Percentiles rank a stretch among this genome's conserved stretches.
phyloP scores from a whole-genome alignment of 106 monocot species.

The Dendrobium huoshanense region DNA sequence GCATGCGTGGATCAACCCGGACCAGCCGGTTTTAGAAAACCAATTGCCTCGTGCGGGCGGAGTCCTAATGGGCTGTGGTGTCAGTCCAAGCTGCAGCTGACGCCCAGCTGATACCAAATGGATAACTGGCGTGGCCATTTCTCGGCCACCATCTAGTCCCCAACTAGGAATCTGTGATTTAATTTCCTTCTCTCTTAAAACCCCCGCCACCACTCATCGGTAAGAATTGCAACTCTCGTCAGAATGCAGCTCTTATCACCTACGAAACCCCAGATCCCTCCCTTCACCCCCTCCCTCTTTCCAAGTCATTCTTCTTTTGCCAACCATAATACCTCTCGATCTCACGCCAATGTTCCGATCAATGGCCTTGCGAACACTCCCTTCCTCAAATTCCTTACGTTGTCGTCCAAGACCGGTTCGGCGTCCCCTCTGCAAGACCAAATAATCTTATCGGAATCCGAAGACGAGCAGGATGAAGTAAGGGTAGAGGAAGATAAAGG shows the following conservation, averaged over 20 bases:
- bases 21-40: too few species aligned
- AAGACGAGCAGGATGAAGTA: constrained; percentile 13
- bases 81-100: too few species aligned
- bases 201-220: not conserved
- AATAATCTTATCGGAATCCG: constrained; percentile 13
- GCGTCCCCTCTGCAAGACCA: constrained; percentile 14
- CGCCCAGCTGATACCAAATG: too few species aligned
- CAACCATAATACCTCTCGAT: constrained; percentile 13
- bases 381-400: constrained; percentile 15
- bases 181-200: not conserved
- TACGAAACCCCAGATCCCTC: constrained; percentile 2
- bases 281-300: not conserved
- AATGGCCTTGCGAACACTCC: constrained; percentile 8
- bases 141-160: not conserved
- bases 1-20: too few species aligned
- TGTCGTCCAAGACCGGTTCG: constrained; percentile 10
- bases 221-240: constrained; percentile 2
- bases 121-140: not conserved
- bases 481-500: constrained; percentile 2
- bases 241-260: constrained; percentile 9
- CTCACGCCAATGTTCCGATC: constrained; percentile 15
- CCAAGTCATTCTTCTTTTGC: constrained; percentile 14
- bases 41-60: too few species aligned
- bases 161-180: not conserved
- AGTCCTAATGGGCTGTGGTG: too few species aligned